Base-by-base conservation (phyloP, 805 yeast genomes). In the Starmerella sp. region DNA sequence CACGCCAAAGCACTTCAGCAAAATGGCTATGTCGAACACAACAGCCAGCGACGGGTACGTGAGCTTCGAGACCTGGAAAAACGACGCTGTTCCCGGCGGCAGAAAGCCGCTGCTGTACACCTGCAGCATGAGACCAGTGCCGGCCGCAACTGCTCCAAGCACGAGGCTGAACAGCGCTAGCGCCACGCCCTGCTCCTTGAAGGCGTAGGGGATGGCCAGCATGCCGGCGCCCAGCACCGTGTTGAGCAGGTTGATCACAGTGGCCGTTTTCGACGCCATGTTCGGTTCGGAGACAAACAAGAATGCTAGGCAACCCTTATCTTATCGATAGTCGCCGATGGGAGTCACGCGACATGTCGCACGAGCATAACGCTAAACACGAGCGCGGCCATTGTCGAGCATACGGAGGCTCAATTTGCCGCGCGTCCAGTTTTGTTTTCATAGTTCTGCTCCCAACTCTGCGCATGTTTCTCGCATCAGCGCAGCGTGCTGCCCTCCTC, bases 161-260 rank as follows among this genome's bases (percentile, higher is more conserved):
- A 81, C 14, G 22, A 84, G 73, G 47, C 82, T 76, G 28, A 73
- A 51, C 1, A 75, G 62, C 0, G 90, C 91, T 29, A 80, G 69
- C 5, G 77, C 51, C 5, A 83, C 65, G 10, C 89, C 86, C 64
- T 85, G 84, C 17, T 83, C 73, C 45, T 75, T 71, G 64, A 81
- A 77, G 1, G 90, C 85, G 59, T 76, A 80, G 3, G 93, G 90
- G 75, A 84, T 77, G 17, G 89, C 87, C 48, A 85, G 76, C 61
- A 85, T 72, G 0, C 93, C 93, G 0, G 93, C 88, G 4, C 91
- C 91, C 28, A 83, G 74, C 54, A 84, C 82, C 43, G 91, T 85
- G 67, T 84, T 84, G 56, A 81, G 72, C 49, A 86, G 73, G 69
- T 83, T 83, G 60, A 83, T 73, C 30, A 78, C 67, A 7, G 86